Conservation (phyloP, 129 eudicot species). For the Pittosporum tobira region DNA sequence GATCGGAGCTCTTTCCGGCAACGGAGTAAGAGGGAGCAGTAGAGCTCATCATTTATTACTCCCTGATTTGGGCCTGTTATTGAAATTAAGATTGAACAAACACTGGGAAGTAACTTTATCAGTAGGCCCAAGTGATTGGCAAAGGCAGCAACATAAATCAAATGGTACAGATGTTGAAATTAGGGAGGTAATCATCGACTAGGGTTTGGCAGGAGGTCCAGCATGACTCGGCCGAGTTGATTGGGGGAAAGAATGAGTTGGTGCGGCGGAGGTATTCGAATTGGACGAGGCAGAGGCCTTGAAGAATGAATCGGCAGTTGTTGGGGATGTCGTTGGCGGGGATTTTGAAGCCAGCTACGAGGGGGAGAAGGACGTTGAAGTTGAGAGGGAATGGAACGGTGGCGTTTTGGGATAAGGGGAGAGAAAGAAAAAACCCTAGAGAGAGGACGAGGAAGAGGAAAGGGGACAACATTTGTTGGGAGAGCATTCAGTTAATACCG, state of each 20-base stretch:
- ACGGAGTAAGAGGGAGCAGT: constrained; percentile 45
- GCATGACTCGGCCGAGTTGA: constrained; percentile 35
- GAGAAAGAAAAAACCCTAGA: constrained; percentile 10
- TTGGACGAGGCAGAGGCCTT: constrained; percentile 55
- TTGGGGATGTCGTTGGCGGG: constrained; percentile 14
- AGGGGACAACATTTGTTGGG: too few species aligned
- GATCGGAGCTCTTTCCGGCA: constrained; percentile 16
- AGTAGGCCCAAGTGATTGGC: constrained; percentile 56
- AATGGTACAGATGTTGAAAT: constrained; percentile 41
- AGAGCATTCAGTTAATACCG: too few species aligned
- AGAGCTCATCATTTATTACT: constrained; percentile 45
- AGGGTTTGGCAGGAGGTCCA: constrained; percentile 31
- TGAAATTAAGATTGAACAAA: constrained; percentile 53
- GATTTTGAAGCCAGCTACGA: constrained; percentile 24
- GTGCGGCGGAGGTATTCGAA: constrained; percentile 46
- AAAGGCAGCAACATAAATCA: constrained; percentile 70
- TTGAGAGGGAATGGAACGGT: constrained; percentile 52
- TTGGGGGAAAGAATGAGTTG: constrained; percentile 33
- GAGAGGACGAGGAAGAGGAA: not conserved
- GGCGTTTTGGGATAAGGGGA: constrained; percentile 17
- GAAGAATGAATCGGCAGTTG: constrained; percentile 49
- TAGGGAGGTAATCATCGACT: constrained; percentile 26
- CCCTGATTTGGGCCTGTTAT: constrained; percentile 8
- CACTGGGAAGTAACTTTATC: constrained; percentile 63
- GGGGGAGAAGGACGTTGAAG: constrained; percentile 34